Evolutionary conservation across 306 rosid genomes (phyloP).

Genomic region (Dicorynia guianensis): DNA sequence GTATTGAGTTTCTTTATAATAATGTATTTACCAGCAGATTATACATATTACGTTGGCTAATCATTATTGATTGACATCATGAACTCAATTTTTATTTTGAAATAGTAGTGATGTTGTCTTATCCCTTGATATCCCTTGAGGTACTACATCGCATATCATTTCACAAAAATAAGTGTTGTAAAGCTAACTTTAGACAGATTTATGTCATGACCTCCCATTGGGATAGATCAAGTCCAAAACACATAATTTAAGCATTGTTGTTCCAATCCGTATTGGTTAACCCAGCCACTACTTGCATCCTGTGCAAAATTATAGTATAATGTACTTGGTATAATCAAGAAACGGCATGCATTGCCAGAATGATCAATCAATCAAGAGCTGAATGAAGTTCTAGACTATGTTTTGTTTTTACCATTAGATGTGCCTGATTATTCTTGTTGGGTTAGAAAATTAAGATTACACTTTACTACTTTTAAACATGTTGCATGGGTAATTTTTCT

Average conservation of each 20-base stretch:
- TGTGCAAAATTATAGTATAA: constrained; percentile 9
- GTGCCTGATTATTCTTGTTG: constrained; percentile 19
- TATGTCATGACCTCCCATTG: neutral
- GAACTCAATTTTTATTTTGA: constrained; percentile 15
- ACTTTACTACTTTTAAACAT: constrained; percentile 15
- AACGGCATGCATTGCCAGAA: neutral
- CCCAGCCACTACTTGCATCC: constrained; percentile 14
- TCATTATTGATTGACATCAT: neutral
- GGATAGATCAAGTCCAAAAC: neutral
- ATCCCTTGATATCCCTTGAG: constrained; percentile 5
- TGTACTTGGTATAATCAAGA: neutral
- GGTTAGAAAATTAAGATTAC: constrained; percentile 12
- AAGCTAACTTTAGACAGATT: constrained; percentile 3
- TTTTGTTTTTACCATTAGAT: constrained; percentile 20
- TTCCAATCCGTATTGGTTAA: neutral
- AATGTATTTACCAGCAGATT: constrained; percentile 23
- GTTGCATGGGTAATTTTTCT: neutral
- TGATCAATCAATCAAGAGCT: constrained; percentile 3
- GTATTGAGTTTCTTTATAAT: constrained; percentile 17
- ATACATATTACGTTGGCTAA: neutral
- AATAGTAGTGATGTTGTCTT: constrained; percentile 17
- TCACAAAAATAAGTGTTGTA: constrained; percentile 13
- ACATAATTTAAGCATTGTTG: neutral
- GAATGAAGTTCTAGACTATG: constrained; percentile 5
- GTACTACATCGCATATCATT: constrained; percentile 13